Percentiles rank a stretch among this genome's conserved stretches.
Evolutionary conservation across 2,329 filamentous ascomycete species (phyloP).

Genomic region (Corynespora cassiicola): DNA sequence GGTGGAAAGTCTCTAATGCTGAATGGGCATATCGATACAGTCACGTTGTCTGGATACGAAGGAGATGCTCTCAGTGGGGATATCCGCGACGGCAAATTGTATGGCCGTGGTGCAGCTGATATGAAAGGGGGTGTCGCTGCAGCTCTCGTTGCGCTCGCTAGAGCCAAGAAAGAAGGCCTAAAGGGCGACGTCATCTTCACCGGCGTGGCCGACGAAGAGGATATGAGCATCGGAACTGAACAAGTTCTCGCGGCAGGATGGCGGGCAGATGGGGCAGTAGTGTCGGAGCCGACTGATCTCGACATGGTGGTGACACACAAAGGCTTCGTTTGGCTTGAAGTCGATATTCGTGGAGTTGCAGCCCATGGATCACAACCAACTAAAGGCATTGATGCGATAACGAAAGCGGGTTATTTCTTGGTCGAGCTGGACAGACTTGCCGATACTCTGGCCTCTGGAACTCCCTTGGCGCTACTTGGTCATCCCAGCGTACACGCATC

Average conservation of each 20-base stretch:
- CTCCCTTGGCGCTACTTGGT: conserved; percentile 31
- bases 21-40: conserved; percentile 62
- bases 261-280: conserved; percentile 60
- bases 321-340: conserved; percentile 57
- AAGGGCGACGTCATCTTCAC: conserved; percentile 60
- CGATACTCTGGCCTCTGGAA: conserved; percentile 29
- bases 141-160: conserved; percentile 50
- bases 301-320: conserved; percentile 56
- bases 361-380: conserved; percentile 54
- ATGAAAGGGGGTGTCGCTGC: conserved; percentile 62
- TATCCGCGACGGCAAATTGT: conserved; percentile 13
- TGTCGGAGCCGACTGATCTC: conserved; percentile 56
- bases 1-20: conserved; percentile 59
- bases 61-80: conserved; percentile 54
- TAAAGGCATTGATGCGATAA: conserved; percentile 55
- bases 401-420: conserved; percentile 56
- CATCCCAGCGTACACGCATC: conserved; percentile 55
- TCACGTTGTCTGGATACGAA: conserved; percentile 56
- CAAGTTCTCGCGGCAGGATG: conserved; percentile 60
- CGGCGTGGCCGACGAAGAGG: conserved; percentile 63
- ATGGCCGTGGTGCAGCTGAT: conserved; percentile 56
- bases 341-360: conserved; percentile 51
- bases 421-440: conserved; percentile 53
- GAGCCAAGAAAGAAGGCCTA: conserved; percentile 36
- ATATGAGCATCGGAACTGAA: conserved; percentile 58